A percentile compares a stretch with the other conserved stretches of the same genome.
These are phyloP conservation scores for Adansonia rubrostipa DNA, from an alignment of 441 rosid species.

Conservation along the genomic window DNA sequence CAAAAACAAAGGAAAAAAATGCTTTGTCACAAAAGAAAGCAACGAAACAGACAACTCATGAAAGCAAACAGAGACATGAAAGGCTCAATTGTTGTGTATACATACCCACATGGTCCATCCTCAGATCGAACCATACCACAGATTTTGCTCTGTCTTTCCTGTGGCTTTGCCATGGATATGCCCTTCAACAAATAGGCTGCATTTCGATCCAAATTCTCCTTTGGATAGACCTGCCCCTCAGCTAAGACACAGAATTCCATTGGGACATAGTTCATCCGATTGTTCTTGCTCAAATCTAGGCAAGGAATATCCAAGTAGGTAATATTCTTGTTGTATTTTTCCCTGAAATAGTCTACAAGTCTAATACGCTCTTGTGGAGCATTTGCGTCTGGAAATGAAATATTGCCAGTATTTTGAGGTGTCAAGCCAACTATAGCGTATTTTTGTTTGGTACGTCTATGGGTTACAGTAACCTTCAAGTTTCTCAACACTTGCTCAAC, in stretches of 20 bases:
- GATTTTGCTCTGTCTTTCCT: conserved; percentile 42
- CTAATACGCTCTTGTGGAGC: conserved; percentile 29
- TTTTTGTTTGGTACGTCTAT: conserved; percentile 54
- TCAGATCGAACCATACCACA: conserved; percentile 36
- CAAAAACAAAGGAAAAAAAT: neutral
- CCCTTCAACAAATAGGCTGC: conserved; percentile 42
- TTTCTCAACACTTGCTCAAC: conserved; percentile 48
- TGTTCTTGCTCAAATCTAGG: conserved; percentile 50
- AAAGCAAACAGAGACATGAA: neutral
- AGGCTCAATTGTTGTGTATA: conserved; percentile 8
- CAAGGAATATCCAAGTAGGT: conserved; percentile 48
- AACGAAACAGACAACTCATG: neutral
- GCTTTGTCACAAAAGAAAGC: neutral
- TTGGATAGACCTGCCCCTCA: conserved; percentile 61
- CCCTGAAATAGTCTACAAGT: conserved; percentile 49
- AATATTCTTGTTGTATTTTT: conserved; percentile 43
- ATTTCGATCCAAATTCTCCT: conserved; percentile 43
- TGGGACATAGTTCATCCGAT: conserved; percentile 52
- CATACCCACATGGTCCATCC: conserved; percentile 63
- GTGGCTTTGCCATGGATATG: conserved; percentile 45
- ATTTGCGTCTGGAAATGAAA: conserved; percentile 43
- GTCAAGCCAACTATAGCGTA: conserved; percentile 52
- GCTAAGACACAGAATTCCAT: conserved; percentile 60
- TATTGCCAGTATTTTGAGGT: conserved; percentile 31
- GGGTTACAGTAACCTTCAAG: conserved; percentile 51